Evolutionary conservation across 192 early-diverging fungal genomes (phyloP), one percentile per base, ranked within the genome.

Genomic region (Podila verticillata): DNA sequence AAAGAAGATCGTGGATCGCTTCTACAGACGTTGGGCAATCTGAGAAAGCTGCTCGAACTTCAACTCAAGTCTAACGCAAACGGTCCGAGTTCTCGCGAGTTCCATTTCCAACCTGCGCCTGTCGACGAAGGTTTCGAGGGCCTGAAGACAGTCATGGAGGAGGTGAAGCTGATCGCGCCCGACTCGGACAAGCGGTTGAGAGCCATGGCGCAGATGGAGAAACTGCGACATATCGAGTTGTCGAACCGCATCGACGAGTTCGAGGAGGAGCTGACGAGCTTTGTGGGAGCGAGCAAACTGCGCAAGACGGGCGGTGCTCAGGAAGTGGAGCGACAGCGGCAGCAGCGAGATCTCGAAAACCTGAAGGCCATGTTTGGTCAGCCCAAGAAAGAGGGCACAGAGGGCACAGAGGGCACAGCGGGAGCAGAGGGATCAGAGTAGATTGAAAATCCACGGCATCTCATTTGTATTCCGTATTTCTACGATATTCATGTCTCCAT

Each of bases 291-390:
- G 22, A 89, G 84, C 44, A 91, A 91, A 64, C 58, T 95, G 59
- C 88, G 91, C 49, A 93, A 93, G 83, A 93, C 92, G 1, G 93
- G 93, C 3, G 93, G 93, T 12, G 91, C 92, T 0, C 77, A 90
- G 61, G 92, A 93, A 62, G 81, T 91, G 6, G 93, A 95, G 69
- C 87, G 92, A 7, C 67, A 87, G 68, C 85, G 92, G 8, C 86
- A 89, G 26, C 87, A 92, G 78, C 91, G 93, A 68, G 86, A 95
- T 49, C 62, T 85, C 7, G 88, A 93, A 70, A 81, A 90, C 31
- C 73, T 95, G 39, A 87, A 87, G 69, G 70, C 72, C 7, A 72
- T 90, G 73, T 88, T 85, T 63, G 81, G n/a, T 17, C 48, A 48
- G 9, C 15, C 12, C 20, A 54, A 54, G 24, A 54, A 54, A n/a